phyloP scores from a whole-genome alignment of 257 asterid species.

The Datura wrightii region DNA sequence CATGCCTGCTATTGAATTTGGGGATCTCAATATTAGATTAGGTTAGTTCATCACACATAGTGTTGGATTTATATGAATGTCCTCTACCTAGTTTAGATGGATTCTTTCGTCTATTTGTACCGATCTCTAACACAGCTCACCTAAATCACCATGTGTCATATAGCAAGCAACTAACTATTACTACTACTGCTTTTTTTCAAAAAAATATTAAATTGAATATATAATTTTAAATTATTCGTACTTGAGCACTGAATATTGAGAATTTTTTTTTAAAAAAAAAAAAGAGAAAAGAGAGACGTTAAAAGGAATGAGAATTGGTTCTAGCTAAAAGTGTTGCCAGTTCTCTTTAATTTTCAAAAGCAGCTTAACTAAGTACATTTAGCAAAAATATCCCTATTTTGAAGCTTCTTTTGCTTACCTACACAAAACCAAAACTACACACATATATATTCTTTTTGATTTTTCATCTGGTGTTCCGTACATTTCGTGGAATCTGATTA shows the following conservation, averaged over 20 bases:
- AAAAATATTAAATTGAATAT: too few relatives aligned
- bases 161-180: not conserved
- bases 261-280: not conserved
- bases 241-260: not conserved
- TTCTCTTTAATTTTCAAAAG: slow-evolving; percentile 16
- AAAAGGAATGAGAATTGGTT: not conserved
- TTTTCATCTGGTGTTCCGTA: too few relatives aligned
- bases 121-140: slow-evolving; percentile 3
- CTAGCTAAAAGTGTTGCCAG: slow-evolving; percentile 1
- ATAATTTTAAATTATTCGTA: not conserved
- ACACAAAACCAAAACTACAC: not conserved
- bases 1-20: not conserved
- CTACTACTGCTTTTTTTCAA: too few relatives aligned
- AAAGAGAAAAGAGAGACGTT: not conserved
- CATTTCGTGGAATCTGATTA: too few relatives aligned
- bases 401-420: slow-evolving; percentile 13
- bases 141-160: not conserved
- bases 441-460: too few relatives aligned
- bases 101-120: not conserved
- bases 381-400: not conserved
- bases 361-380: not conserved
- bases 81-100: slow-evolving; percentile 4
- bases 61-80: slow-evolving; percentile 11
- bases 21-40: not conserved
- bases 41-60: not conserved